Evolutionary conservation across 2,329 filamentous ascomycete species (phyloP).

Genomic region (Myotisia sp.): DNA sequence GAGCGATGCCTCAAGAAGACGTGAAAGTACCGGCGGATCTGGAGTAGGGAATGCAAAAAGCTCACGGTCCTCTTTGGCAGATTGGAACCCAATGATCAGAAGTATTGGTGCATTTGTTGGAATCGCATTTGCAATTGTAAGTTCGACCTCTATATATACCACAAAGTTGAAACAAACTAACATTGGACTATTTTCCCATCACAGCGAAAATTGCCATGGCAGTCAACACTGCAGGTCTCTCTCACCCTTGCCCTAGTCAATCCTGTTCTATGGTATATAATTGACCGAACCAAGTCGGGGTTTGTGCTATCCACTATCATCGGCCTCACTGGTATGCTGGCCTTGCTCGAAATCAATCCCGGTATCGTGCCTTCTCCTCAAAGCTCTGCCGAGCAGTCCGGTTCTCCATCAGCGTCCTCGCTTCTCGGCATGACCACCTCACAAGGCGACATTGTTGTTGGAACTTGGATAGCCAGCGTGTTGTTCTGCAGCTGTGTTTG

Average conservation of each 20-base stretch:
- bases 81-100: slow-evolving; percentile 62
- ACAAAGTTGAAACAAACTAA: slow-evolving; percentile 1
- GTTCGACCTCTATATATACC: slow-evolving; percentile 22
- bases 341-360: slow-evolving; percentile 62
- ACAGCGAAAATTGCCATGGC: slow-evolving; percentile 79
- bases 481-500: slow-evolving; percentile 90
- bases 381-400: slow-evolving; percentile 19
- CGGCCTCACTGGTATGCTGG: slow-evolving; percentile 56
- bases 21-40: slow-evolving; percentile 14
- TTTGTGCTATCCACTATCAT: slow-evolving; percentile 65
- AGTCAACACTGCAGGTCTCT: slow-evolving; percentile 86
- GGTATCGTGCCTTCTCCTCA: slow-evolving; percentile 60
- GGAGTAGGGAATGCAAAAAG: slow-evolving; percentile 10
- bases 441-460: slow-evolving; percentile 35
- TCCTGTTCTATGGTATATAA: slow-evolving; percentile 87
- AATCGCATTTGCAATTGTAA: slow-evolving; percentile 68
- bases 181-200: slow-evolving; percentile 5
- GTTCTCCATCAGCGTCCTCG: slow-evolving; percentile 17
- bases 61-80: slow-evolving; percentile 31
- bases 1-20: slow-evolving; percentile 16
- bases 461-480: slow-evolving; percentile 83
- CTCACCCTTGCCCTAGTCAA: slow-evolving; percentile 80
- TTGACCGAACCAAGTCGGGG: slow-evolving; percentile 77
- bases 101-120: slow-evolving; percentile 59
- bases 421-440: slow-evolving; percentile 37